Base-by-base conservation (phyloP, 129 eudicot genomes). In the Heracleum sosnowskyi region DNA sequence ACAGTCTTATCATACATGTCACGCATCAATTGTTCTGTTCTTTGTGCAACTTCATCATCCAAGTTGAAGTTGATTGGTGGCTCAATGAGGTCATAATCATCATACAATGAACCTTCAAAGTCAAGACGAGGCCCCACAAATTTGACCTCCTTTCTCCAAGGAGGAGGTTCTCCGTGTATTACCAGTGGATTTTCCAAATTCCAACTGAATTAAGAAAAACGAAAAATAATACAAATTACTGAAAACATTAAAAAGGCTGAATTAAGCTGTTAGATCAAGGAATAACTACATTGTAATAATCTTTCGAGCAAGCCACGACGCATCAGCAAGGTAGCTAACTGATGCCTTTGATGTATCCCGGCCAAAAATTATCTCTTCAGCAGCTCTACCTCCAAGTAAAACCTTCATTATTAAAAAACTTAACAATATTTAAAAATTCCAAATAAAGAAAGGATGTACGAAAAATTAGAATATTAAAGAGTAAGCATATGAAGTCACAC, bases 301-400 rank as follows among this genome's bases (percentile, higher is more conserved):
- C 88, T 94, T 94, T 42, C 98, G 97, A 79, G 98, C 98, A 79
- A 94, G 97, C 98, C 98, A 94, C 26, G 96, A 88, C 76, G 98
- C 98, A 88, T 91, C 96, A 10, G 96, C 96, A 76, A 94, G 98
- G 84, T 94, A 94, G 79, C 78, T 83, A 35, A 90, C 88, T 9
- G 98, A 94, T 73, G 96, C 98, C 80, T 68, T 84, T 39, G 98
- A 91, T 45, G 96, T 94, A 85, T 94, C 97, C 83, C 91, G 84
- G 47, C 98, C 98, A 79, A 69, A 94, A 28, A 94, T 88, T 20
- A 94, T 89, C 80, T 91, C 96, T 86, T 94, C 98, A 36, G 98
- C 98, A 75, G 98, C 98, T 82, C 98, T 88, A 44, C 96, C 98
- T 57, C 97, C 98, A 73, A 94, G 91, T 11, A 94, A 80, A 66